Evolutionary conservation across 768 basidiomycete genomes (phyloP), one percentile per base, ranked within the genome.

Genomic region (Tylopilus rubrobrunneus): DNA sequence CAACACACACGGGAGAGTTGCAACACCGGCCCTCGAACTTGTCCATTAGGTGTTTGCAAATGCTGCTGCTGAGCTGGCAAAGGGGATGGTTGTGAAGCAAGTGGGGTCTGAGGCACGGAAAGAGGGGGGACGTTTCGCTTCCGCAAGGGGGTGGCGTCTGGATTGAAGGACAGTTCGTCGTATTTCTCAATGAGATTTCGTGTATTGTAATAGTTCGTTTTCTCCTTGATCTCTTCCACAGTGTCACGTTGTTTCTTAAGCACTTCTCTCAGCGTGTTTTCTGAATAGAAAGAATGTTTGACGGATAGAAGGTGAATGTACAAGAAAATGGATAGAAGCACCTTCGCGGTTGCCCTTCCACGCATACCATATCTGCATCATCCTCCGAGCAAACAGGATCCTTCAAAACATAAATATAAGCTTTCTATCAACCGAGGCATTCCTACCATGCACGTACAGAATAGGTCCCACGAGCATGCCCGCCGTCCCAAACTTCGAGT

Each of bases 181-280:
- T 97, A 98, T 53, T 85, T 83, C 67, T 96, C 92, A 17, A 99
- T 76, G 43, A 99, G 77, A 61, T 87, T 91, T 49, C 89, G 85
- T 28, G 94, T 99, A 11, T 83, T 83, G 67, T 99, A 92, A 70
- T 91, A 99, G 61, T 98, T 96, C 2, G 95, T 98, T 68, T 90
- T 93, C 75, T 93, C 92, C 79, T 99, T 99, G 60, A 98, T 91
- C 61, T 97, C 95, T 58, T 96, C 93, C 36, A 99, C 81, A 65
- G 90, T 93, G 23, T 79, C 77, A 19, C 90, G 86, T 57, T 95
- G 92, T 63, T 87, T 76, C 64, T 86, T 87, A 65, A 88, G 78
- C 4, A 94, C 74, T 1, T 71, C 69, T 52, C 86, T 85, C 17
- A 98, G 77, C 3, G 84, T 83, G 67, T 83, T 88, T 71, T 98